phyloP scores from a whole-genome alignment of 306 rosid genomes.

The Albizia julibrissin region DNA sequence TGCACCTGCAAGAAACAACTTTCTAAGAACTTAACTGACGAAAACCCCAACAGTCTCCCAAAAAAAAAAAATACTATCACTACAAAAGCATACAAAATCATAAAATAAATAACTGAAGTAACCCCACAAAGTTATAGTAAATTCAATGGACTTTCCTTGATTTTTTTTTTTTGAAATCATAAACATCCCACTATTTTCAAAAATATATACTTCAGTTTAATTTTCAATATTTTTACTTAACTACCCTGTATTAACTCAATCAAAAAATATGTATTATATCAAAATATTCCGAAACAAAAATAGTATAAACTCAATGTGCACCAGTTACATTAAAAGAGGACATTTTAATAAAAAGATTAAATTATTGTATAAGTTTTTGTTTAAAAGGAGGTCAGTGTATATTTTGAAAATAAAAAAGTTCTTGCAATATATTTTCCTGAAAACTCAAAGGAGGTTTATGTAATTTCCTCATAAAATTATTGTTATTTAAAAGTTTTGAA shows the following conservation, averaged over 20 bases:
- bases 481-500: not conserved
- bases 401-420: not conserved
- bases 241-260: not conserved
- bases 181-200: not conserved
- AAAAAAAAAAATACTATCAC: not conserved
- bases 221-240: not conserved
- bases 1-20: constrained; percentile 59
- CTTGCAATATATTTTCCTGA: not conserved
- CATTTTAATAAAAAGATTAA: not conserved
- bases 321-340: not conserved
- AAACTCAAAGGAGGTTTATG: not conserved
- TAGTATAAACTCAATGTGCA: too few species aligned
- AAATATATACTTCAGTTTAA: not conserved
- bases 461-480: not conserved
- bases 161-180: not conserved
- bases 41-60: not conserved
- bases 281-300: not conserved
- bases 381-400: not conserved
- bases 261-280: not conserved
- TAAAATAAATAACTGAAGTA: constrained; percentile 16
- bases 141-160: not conserved
- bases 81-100: constrained; percentile 13
- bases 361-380: not conserved
- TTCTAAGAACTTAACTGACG: not conserved
- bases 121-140: not conserved